Evolutionary conservation across 495 filamentous ascomycete genomes (phyloP), one percentile per base, ranked within the genome.

Genomic region (Daldinia grandis): DNA sequence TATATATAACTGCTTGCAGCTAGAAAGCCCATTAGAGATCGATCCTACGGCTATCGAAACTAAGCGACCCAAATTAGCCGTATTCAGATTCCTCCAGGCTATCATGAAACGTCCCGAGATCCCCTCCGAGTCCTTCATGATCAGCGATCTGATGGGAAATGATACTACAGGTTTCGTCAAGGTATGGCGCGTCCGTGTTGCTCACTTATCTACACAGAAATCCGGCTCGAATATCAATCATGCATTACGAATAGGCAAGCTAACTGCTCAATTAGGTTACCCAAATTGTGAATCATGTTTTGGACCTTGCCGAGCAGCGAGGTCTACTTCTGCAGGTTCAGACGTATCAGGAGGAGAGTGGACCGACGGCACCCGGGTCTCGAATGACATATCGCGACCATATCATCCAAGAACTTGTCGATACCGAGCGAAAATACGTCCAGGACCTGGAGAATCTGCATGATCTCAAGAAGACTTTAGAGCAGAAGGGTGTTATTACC

Each of bases 121-220:
- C 44, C 87, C 90, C 12, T 81, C 92, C 50, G 94, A 98, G 54
- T 93, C 91, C 70, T 99, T 98, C 76, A 88, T 97, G 71, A 91
- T 98, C 68, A 91, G 88, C 61, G 95, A 99, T 77, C 82, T 99
- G 2, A 94, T 95, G 77, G 93, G 93, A 5, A 91, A 94, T 63
- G 95, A 97, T 80, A 99, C 95, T 0, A 97, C 94, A 28, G 95
- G 95, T 1, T 98, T 99, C 77, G 95, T 97, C 59, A 99, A 98
- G 87, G 91, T 93, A 75, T 76, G 84, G 62, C 58, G 21, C 17
- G 50, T 50, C 38, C 50, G 21, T 37, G 15, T 15, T 17, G 15
- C 17, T 53, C 19, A 27, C 53, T 38, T 19, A 9, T 40, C 21
- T 25, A 57, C 44, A 37, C 21, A 35, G 28, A 21, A 5, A 55